Base-by-base conservation (phyloP, 305 asterid genomes). In the Salvia sclarea region DNA sequence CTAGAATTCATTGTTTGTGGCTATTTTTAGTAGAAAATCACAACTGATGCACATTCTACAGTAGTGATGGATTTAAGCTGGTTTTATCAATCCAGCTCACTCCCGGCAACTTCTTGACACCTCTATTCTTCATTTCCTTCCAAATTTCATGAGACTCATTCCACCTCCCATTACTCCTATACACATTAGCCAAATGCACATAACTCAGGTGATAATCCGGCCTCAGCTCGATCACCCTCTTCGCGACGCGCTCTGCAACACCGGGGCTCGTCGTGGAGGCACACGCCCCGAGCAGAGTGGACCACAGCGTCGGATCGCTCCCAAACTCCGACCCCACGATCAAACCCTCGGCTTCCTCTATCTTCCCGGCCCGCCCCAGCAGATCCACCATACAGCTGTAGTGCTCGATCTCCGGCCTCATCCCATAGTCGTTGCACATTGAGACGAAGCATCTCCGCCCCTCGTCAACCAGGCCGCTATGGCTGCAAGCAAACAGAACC, bases 401-500 rank as follows among this genome's bases (percentile, higher is more conserved):
- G 41, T 70, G 75, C 8, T 70, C 35, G 7, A 70, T 25, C 4
- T 21, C 45, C 61, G 75, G 16, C 25, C 81, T 81, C 37, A 91
- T 61, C 21, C 81, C 84, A 56, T 73, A 80, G 7, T 82, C 82
- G 5, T 55, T 59, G 14, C 50, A 56, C 98, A 94, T 94, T 11
- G 83, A 77, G 56, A 33, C 12, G 70, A 89, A 94, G 71, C 82
- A 79, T 9, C 73, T 76, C 1, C 84, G 85, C 47, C 97, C 98
- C 76, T 81, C 79, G 20, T 84, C 88, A 50, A 91, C 83, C 73
- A 91, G 76, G 38, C 98, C 96, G 24, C 83, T 75, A 40, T 94
- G 98, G 79, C 98, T 94, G 69, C 99, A 91, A 56, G 97, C 96
- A 67, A 83, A 91, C 35, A 94, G 83, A 80, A 91, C 90, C 8